Evolutionary conservation across 495 filamentous ascomycete genomes (phyloP).

Genomic region (Podospora comata): DNA sequence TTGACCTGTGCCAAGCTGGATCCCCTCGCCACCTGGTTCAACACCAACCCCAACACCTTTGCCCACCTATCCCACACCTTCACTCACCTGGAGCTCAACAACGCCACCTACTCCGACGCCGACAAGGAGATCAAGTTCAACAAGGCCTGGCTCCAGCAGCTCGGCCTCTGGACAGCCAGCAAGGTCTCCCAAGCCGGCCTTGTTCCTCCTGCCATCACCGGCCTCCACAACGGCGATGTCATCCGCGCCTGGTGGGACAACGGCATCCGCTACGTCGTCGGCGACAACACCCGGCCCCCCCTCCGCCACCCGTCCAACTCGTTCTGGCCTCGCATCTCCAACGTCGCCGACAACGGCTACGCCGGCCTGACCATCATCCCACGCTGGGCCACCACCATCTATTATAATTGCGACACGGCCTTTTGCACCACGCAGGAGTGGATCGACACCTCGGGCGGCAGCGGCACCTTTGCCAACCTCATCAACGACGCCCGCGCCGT

Average conservation of each 20-base stretch:
- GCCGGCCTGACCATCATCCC: constrained; percentile 57
- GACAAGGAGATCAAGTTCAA: constrained; percentile 59
- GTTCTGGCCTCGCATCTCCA: constrained; percentile 58
- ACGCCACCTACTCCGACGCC: constrained; percentile 58
- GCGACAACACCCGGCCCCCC: constrained; percentile 58
- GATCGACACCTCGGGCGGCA: constrained; percentile 56
- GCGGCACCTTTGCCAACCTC: constrained; percentile 48
- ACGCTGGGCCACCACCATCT: constrained; percentile 61
- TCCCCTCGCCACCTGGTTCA: constrained; percentile 50
- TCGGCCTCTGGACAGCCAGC: constrained; percentile 42
- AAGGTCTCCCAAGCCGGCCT: constrained; percentile 52
- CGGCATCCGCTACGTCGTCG: constrained; percentile 58
- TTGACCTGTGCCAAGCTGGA: constrained; percentile 48
- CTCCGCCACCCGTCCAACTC: constrained; percentile 44
- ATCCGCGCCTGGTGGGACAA: constrained; percentile 57
- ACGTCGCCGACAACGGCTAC: constrained; percentile 49
- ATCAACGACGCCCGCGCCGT: constrained; percentile 41
- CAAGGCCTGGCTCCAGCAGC: constrained; percentile 54
- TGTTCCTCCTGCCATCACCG: constrained; percentile 63
- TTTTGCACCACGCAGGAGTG: constrained; percentile 57
- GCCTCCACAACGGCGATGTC: constrained; percentile 62
- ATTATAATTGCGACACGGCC: constrained; percentile 60
- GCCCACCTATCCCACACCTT: constrained; percentile 61
- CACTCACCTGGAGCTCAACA: constrained; percentile 58
- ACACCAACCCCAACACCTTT: constrained; percentile 52